Conservation (phyloP, 352 stramenopile species). For the Pythium pyrilobum region DNA sequence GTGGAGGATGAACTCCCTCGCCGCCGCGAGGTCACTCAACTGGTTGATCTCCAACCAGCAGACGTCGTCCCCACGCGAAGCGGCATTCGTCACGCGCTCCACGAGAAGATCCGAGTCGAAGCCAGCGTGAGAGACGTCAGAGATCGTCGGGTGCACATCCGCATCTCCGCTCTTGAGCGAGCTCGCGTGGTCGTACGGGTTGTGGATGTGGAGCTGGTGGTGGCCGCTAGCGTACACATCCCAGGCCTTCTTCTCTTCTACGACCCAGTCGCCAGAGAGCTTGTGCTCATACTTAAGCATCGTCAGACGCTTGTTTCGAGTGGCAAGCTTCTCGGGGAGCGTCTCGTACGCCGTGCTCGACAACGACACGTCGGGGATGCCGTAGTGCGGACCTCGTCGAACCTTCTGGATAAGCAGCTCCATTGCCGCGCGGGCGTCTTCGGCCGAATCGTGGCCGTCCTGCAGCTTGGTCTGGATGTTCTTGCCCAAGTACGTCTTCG, state of each 20-base stretch:
- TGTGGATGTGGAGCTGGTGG: conserved; percentile 37
- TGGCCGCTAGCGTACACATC: conserved; percentile 65
- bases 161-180: not conserved
- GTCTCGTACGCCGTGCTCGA: conserved; percentile 52
- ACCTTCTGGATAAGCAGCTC: conserved; percentile 76
- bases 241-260: conserved; percentile 58
- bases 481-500: conserved; percentile 73
- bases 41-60: conserved; percentile 77
- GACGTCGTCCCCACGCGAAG: conserved; percentile 32
- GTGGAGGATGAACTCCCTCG: conserved; percentile 55
- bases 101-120: conserved; percentile 28
- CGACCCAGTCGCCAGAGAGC: conserved; percentile 4
- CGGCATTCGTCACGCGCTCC: conserved; percentile 21
- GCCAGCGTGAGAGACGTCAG: conserved; percentile 6
- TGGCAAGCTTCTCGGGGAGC: conserved; percentile 50
- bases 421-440: conserved; percentile 78
- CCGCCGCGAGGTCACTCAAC: conserved; percentile 23
- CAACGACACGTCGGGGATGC: conserved; percentile 44
- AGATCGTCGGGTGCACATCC: conserved; percentile 5
- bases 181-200: conserved; percentile 47
- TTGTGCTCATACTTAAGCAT: conserved; percentile 33
- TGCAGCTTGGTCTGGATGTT: conserved; percentile 72
- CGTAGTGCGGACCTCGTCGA: conserved; percentile 55
- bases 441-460: conserved; percentile 71
- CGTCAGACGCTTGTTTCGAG: conserved; percentile 40